Percentiles rank a stretch among this genome's conserved stretches.
These are phyloP conservation scores for Triticum dicoccoides DNA, from an alignment of 176 grass and related monocot genomes.

Conservation along the genomic window DNA sequence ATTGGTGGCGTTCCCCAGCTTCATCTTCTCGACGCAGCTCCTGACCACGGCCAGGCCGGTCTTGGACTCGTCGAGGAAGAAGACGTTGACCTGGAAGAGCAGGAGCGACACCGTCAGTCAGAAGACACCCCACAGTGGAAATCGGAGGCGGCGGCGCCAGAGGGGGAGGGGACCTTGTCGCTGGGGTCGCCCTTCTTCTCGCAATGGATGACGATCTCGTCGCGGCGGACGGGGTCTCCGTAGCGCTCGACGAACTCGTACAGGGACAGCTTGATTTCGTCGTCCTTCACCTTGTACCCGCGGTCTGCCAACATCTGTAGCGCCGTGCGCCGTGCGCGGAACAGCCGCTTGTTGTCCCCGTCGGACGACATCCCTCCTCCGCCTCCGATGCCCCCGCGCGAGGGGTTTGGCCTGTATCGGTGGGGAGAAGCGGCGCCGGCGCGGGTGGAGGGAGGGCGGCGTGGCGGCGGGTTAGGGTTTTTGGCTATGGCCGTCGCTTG, in stretches of 20 bases:
- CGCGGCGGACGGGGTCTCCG: conserved; percentile 44
- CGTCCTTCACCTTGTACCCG: conserved; percentile 19
- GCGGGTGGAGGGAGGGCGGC: neutral
- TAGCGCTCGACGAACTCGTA: conserved; percentile 22
- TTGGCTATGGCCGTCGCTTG: neutral
- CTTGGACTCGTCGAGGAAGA: conserved; percentile 74
- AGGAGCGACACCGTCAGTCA: neutral
- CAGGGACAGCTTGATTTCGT: conserved; percentile 29
- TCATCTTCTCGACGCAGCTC: conserved; percentile 84
- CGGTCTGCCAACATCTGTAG: conserved; percentile 72
- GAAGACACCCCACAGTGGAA: neutral
- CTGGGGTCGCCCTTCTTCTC: neutral
- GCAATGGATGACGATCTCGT: conserved; percentile 44
- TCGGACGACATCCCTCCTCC: conserved; percentile 29
- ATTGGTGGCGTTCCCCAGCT: conserved; percentile 41
- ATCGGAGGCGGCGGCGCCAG: neutral
- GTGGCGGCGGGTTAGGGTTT: conserved; percentile 15
- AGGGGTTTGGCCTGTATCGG: neutral
- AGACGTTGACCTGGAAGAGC: conserved; percentile 56
- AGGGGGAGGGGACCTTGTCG: conserved; percentile 18
- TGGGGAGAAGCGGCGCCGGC: neutral
- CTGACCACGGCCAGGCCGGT: conserved; percentile 70
- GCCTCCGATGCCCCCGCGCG: neutral
- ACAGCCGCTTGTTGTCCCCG: conserved; percentile 51
- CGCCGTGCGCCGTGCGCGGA: conserved; percentile 66